Percentiles rank a stretch among this genome's conserved stretches.
Conservation (phyloP, 495 filamentous ascomycete genomes). For the Trichoderma erinaceum region DNA sequence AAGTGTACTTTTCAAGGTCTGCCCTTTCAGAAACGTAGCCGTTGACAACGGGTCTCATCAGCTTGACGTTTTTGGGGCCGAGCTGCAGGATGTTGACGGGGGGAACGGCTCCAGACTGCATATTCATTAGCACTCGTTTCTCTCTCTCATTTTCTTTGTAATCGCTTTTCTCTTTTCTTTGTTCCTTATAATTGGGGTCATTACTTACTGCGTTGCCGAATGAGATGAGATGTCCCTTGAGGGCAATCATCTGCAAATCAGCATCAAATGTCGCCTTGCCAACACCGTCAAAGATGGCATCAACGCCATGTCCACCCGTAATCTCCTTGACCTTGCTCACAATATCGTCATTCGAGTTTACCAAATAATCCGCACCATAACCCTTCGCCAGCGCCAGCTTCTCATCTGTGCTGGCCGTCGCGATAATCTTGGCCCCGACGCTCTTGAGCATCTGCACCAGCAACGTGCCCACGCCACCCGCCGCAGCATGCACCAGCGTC, state of each 20-base stretch:
- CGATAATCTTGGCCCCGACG: constrained; percentile 76
- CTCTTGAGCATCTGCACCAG: constrained; percentile 67
- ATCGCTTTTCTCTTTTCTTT: not conserved
- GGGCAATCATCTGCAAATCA: constrained; percentile 66
- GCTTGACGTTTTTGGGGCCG: constrained; percentile 71
- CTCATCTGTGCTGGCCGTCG: constrained; percentile 66
- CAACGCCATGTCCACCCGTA: constrained; percentile 63
- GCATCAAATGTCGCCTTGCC: constrained; percentile 83
- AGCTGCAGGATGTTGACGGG: constrained; percentile 64
- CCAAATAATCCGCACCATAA: constrained; percentile 63
- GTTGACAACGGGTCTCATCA: constrained; percentile 69
- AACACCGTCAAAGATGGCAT: constrained; percentile 83
- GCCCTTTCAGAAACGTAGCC: constrained; percentile 69
- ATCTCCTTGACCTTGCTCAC: constrained; percentile 60
- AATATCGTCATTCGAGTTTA: constrained; percentile 71
- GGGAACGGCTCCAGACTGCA: constrained; percentile 61
- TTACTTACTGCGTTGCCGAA: constrained; percentile 76
- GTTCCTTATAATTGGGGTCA: not conserved
- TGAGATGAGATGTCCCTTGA: constrained; percentile 76
- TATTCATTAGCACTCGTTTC: not conserved
- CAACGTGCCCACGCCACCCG: constrained; percentile 78
- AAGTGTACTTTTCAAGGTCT: constrained; percentile 65
- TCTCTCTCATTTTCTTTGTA: not conserved
- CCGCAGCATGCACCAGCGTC: constrained; percentile 85
- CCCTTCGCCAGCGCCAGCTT: constrained; percentile 65